Conservation (phyloP, 169 alveolate species). For the Eimeria brunetti region DNA sequence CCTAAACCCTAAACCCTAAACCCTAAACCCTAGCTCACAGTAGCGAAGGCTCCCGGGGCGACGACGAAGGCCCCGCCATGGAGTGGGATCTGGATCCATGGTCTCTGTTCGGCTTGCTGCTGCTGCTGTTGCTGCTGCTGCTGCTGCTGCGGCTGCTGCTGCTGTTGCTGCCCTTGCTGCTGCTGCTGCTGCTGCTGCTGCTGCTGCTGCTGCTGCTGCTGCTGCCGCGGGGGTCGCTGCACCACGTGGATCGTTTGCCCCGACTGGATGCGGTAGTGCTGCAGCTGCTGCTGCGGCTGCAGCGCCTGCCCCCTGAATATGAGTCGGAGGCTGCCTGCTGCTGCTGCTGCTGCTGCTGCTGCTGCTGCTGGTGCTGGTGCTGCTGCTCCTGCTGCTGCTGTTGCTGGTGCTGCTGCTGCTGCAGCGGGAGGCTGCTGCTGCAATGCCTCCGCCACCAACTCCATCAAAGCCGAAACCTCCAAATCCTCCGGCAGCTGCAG, state of each 20-base stretch:
- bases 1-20: conserved; percentile 24
- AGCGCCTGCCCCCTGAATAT: conserved; percentile 43
- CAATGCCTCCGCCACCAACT: conserved; percentile 50
- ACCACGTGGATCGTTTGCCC: conserved; percentile 72
- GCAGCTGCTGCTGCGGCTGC: conserved; percentile 25
- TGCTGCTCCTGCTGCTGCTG: too few relatives aligned
- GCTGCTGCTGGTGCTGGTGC: too few relatives aligned
- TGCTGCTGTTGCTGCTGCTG: conserved; percentile 23
- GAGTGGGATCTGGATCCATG: conserved; percentile 50
- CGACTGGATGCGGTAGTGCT: conserved; percentile 22
- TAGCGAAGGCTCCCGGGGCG: background rate
- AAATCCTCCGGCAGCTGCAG: conserved; percentile 58
- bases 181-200: too few relatives aligned
- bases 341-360: too few relatives aligned
- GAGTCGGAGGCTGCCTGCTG: too few relatives aligned
- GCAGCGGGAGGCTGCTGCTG: background rate
- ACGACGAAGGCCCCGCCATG: conserved; percentile 61
- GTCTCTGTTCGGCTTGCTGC: conserved; percentile 12
- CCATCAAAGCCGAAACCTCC: conserved; percentile 47
- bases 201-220: too few relatives aligned
- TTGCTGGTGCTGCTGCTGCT: background rate
- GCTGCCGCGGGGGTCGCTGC: conserved; percentile 29
- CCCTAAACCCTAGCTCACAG: background rate
- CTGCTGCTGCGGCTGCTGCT: conserved; percentile 19
- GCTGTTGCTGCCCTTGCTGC: too few relatives aligned